phyloP scores from a whole-genome alignment of 2,329 filamentous ascomycete genomes.

The Arthroderma sp. region DNA sequence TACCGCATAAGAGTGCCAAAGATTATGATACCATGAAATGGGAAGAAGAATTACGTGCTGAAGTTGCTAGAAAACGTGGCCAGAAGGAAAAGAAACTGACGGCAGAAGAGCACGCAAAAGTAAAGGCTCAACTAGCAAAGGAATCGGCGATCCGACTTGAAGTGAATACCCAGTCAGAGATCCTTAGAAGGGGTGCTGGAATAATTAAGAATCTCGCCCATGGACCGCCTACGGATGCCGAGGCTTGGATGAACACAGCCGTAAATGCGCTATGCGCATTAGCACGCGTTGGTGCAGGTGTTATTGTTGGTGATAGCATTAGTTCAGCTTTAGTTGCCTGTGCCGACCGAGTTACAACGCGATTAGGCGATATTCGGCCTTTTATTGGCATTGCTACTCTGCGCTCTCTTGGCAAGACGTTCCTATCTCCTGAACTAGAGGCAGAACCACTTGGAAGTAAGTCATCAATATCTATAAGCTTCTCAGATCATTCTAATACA shows the following conservation, averaged over 20 bases:
- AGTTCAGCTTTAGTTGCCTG: slow-evolving; percentile 68
- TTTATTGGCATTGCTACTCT: slow-evolving; percentile 84
- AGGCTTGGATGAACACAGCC: slow-evolving; percentile 75
- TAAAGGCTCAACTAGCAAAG: slow-evolving; percentile 80
- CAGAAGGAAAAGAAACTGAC: slow-evolving; percentile 74
- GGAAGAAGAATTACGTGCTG: slow-evolving; percentile 80
- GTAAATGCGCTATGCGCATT: slow-evolving; percentile 61
- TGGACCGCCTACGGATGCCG: slow-evolving; percentile 78
- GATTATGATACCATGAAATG: slow-evolving; percentile 95
- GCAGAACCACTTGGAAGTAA: slow-evolving; percentile 65
- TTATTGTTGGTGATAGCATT: slow-evolving; percentile 68
- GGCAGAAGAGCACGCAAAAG: slow-evolving; percentile 74
- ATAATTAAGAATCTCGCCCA: slow-evolving; percentile 70
- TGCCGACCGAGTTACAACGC: slow-evolving; percentile 57
- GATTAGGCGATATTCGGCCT: slow-evolving; percentile 61
- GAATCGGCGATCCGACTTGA: slow-evolving; percentile 64
- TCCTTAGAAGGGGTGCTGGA: slow-evolving; percentile 68
- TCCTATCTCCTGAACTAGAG: slow-evolving; percentile 57
- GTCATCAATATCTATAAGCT: slow-evolving; percentile 5
- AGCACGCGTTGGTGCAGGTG: slow-evolving; percentile 58
- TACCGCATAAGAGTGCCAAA: slow-evolving; percentile 78
- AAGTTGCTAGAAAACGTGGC: slow-evolving; percentile 87
- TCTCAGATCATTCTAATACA: slow-evolving; percentile 8
- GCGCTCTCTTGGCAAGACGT: slow-evolving; percentile 59
- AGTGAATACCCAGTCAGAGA: slow-evolving; percentile 56